Evolutionary conservation across 192 early-diverging fungal species (phyloP).

Genomic region (Backusella circina): DNA sequence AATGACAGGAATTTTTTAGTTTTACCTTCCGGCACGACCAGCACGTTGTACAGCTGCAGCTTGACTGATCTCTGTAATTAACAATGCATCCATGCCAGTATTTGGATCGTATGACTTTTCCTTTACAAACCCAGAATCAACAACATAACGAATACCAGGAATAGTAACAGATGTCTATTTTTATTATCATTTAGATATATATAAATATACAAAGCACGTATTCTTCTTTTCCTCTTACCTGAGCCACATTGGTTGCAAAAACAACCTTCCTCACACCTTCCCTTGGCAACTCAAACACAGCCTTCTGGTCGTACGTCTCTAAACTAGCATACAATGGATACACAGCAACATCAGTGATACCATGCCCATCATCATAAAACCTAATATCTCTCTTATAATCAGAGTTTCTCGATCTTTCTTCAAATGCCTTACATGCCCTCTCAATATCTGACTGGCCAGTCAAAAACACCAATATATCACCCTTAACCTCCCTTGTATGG

Average conservation of each 20-base stretch:
- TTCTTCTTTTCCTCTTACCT: too few species aligned
- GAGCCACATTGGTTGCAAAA: conserved; percentile 97
- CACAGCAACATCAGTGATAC: conserved; percentile 41
- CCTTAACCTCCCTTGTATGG: conserved; percentile 73
- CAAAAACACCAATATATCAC: conserved; percentile 93
- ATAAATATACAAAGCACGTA: background rate
- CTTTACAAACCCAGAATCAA: conserved; percentile 93
- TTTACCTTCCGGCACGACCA: conserved; percentile 80
- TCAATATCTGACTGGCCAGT: conserved; percentile 98
- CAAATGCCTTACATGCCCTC: conserved; percentile 59
- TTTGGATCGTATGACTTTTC: conserved; percentile 93
- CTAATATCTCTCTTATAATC: conserved; percentile 46
- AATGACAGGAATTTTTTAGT: background rate
- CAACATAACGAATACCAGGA: conserved; percentile 90
- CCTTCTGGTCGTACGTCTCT: conserved; percentile 79
- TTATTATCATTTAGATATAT: background rate
- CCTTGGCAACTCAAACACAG: conserved; percentile 82
- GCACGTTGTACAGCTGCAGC: conserved; percentile 92
- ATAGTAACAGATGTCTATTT: conserved; percentile 84
- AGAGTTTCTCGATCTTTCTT: conserved; percentile 39
- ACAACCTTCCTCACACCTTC: conserved; percentile 78
- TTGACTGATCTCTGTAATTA: conserved; percentile 88
- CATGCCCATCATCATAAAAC: conserved; percentile 36
- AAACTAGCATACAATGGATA: conserved; percentile 72
- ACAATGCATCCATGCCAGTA: conserved; percentile 90